Conservation (phyloP, 495 filamentous ascomycete genomes). For the Tuber microsphaerosporum region DNA sequence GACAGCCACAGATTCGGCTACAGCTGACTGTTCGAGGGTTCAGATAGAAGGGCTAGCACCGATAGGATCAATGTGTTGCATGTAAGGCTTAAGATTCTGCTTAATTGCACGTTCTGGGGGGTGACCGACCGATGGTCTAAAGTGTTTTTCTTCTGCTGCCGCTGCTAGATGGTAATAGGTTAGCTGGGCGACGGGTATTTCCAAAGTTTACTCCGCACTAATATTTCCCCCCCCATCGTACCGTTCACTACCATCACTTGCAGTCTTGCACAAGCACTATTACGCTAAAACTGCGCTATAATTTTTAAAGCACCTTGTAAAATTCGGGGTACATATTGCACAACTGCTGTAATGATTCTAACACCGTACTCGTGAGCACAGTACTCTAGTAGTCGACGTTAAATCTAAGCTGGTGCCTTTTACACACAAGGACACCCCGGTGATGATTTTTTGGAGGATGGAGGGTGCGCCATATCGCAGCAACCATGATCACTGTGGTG, state of each 20-base stretch:
- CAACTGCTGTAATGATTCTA: not conserved
- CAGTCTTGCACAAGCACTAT: no score
- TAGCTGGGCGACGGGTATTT: not conserved
- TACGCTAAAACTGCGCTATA: not conserved
- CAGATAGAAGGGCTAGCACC: not conserved
- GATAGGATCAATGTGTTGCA: not conserved
- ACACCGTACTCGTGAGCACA: not conserved
- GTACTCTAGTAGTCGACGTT: not conserved
- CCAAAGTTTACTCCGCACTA: not conserved
- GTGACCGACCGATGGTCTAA: not conserved
- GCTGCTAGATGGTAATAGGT: not conserved
- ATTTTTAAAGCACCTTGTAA: conserved; percentile 4
- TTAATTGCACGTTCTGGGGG: not conserved
- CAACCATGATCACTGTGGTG: not conserved
- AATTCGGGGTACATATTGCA: conserved; percentile 2
- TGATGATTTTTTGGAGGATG: not conserved
- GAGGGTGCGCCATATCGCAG: not conserved
- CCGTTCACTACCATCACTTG: not conserved
- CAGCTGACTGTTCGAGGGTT: not conserved
- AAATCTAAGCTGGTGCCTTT: not conserved
- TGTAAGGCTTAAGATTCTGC: not conserved
- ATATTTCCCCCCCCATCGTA: not conserved
- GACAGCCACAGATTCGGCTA: not conserved
- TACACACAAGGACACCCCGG: not conserved
- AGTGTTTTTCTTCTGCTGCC: not conserved